These are phyloP conservation scores for Penicillium macrosclerotiorum DNA, from an alignment of 495 filamentous ascomycete genomes.

Conservation along the genomic window DNA sequence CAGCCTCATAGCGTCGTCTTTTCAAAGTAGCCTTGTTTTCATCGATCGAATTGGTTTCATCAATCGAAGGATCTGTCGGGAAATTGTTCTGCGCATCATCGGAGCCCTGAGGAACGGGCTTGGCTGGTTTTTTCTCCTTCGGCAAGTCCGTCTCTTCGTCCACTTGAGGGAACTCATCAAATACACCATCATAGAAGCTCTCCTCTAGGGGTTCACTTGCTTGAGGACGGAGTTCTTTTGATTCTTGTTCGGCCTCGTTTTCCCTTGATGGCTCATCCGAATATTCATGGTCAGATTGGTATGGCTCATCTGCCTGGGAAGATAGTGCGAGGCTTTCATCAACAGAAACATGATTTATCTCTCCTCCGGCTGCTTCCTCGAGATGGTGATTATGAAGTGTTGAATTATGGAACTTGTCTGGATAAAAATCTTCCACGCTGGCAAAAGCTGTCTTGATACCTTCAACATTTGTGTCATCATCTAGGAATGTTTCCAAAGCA, in stretches of 20 bases:
- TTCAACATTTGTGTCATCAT: slow-evolving; percentile 47
- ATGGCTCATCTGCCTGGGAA: slow-evolving; percentile 26
- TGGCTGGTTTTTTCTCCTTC: too few relatives aligned
- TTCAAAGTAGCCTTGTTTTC: slow-evolving; percentile 4
- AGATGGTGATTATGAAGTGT: slow-evolving; percentile 11
- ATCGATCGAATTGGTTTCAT: neutral
- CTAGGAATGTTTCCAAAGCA: slow-evolving; percentile 64
- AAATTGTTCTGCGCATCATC: too few relatives aligned
- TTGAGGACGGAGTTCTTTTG: neutral
- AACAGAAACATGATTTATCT: slow-evolving; percentile 32
- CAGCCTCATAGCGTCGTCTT: slow-evolving; percentile 4
- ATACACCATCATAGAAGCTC: slow-evolving; percentile 28
- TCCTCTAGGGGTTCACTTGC: slow-evolving; percentile 7
- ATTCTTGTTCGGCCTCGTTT: slow-evolving; percentile 1
- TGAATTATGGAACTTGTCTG: slow-evolving; percentile 53
- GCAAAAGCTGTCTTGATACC: slow-evolving; percentile 72
- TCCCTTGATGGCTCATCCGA: neutral
- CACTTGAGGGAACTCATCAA: slow-evolving; percentile 19
- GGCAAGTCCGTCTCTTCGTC: slow-evolving; percentile 5
- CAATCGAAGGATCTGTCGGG: too few relatives aligned
- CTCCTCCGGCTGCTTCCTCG: slow-evolving; percentile 2
- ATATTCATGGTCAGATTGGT: slow-evolving; percentile 4
- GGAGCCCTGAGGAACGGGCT: neutral
- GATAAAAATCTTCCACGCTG: slow-evolving; percentile 83
- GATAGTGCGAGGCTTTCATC: slow-evolving; percentile 51